phyloP scores from a whole-genome alignment of 176 grass and related monocot genomes.

The Triticum dicoccoides region DNA sequence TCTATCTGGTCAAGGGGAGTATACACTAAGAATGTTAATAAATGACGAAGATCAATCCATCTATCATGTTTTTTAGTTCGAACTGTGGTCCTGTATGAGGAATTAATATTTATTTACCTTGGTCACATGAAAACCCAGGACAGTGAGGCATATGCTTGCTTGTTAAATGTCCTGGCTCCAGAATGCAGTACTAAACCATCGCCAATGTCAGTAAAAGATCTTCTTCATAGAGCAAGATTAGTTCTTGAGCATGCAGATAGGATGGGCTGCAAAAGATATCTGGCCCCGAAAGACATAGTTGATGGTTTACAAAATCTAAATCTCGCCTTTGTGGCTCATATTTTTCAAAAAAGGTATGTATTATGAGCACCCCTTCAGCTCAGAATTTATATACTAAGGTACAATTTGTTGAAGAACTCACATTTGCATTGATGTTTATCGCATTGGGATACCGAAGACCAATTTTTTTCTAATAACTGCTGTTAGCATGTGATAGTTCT shows the following conservation, averaged over 20 bases:
- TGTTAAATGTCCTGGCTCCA: slow-evolving; percentile 87
- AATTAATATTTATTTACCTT: slow-evolving; percentile 8
- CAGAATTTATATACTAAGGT: not conserved
- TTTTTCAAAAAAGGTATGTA: slow-evolving; percentile 94
- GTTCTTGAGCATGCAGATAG: slow-evolving; percentile 96
- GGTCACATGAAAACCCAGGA: slow-evolving; percentile 60
- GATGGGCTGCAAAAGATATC: slow-evolving; percentile 97
- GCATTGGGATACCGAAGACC: slow-evolving; percentile 10
- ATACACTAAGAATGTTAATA: slow-evolving; percentile 16
- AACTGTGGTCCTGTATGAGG: not conserved
- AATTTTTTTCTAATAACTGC: not conserved
- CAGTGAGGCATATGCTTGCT: slow-evolving; percentile 86
- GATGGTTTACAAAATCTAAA: slow-evolving; percentile 96
- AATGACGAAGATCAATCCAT: not conserved
- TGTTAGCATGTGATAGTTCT: slow-evolving; percentile 22
- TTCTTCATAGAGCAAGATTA: slow-evolving; percentile 85
- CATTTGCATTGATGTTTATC: not conserved
- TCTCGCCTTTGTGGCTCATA: slow-evolving; percentile 96
- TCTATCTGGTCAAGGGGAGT: not conserved
- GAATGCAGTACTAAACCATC: slow-evolving; percentile 74
- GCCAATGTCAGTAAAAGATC: slow-evolving; percentile 71
- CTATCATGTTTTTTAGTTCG: not conserved
- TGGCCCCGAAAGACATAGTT: slow-evolving; percentile 95
- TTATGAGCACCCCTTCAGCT: not conserved
- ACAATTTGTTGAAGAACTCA: not conserved